These are phyloP conservation scores for Boletales sp. DNA, from an alignment of 768 basidiomycete species.

Conservation along the genomic window DNA sequence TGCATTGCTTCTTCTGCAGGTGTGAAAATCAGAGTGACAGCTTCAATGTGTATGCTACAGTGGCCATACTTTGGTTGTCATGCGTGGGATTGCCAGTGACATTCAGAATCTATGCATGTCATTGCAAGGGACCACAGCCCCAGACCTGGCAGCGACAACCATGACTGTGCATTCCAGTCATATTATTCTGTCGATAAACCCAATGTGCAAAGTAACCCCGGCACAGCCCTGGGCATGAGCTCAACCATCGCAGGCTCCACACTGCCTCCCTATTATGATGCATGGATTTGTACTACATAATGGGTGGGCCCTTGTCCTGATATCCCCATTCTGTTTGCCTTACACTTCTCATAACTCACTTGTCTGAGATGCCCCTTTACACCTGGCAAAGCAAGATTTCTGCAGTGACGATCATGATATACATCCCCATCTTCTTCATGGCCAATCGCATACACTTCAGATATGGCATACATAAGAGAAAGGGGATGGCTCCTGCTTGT, in stretches of 20 bases:
- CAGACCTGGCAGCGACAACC: too few species aligned
- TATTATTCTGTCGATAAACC: too few species aligned
- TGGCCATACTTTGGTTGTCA: too few species aligned
- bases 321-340: neutral
- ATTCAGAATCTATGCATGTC: too few species aligned
- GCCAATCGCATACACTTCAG: slow-evolving; percentile 44
- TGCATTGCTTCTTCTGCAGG: too few species aligned
- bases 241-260: too few species aligned
- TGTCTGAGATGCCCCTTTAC: slow-evolving; percentile 33
- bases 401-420: slow-evolving; percentile 56
- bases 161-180: too few species aligned
- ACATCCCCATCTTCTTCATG: slow-evolving; percentile 50
- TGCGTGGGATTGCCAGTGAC: too few species aligned
- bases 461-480: slow-evolving; percentile 56
- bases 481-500: slow-evolving; percentile 69
- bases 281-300: slow-evolving; percentile 20
- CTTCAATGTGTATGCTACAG: too few species aligned
- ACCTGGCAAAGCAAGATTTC: slow-evolving; percentile 51
- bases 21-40: too few species aligned
- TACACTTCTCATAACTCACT: neutral
- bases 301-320: slow-evolving; percentile 1
- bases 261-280: slow-evolving; percentile 20
- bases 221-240: slow-evolving; percentile 18
- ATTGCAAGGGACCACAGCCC: too few species aligned
- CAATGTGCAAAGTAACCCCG: too few species aligned